Conservation (phyloP, 257 asterid species). For the Solanum appendiculatum region DNA sequence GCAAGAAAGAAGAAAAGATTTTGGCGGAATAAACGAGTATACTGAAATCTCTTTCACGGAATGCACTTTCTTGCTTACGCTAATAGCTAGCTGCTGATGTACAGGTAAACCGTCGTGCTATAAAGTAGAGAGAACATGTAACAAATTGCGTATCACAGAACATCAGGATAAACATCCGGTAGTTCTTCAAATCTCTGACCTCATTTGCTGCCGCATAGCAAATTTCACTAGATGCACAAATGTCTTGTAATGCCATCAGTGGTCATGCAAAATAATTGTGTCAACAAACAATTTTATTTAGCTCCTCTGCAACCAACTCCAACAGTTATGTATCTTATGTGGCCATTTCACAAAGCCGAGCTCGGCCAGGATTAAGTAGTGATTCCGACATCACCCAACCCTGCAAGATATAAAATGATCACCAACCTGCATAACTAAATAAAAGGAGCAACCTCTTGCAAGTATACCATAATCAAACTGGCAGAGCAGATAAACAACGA, state of each 20-base stretch:
- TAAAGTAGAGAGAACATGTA: background rate
- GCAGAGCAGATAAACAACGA: background rate
- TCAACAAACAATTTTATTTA: background rate
- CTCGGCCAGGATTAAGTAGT: constrained; percentile 84
- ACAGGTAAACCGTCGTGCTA: background rate
- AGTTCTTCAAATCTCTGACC: background rate
- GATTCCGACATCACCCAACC: constrained; percentile 99
- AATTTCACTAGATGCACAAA: background rate
- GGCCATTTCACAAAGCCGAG: constrained; percentile 59
- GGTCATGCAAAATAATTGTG: background rate
- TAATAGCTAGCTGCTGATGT: background rate
- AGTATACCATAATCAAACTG: background rate
- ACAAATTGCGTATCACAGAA: background rate
- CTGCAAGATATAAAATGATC: constrained; percentile 25
- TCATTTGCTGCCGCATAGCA: background rate
- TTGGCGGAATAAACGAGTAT: background rate
- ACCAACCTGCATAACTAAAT: background rate
- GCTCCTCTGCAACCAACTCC: background rate
- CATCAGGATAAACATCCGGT: background rate
- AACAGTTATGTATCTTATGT: constrained; percentile 5
- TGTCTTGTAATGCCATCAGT: background rate
- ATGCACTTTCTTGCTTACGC: background rate
- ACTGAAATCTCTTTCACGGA: background rate
- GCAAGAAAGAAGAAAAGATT: background rate
- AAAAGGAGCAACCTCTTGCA: background rate